Evolutionary conservation across 257 asterid genomes (phyloP).

Genomic region (Capsicum baccatum): DNA sequence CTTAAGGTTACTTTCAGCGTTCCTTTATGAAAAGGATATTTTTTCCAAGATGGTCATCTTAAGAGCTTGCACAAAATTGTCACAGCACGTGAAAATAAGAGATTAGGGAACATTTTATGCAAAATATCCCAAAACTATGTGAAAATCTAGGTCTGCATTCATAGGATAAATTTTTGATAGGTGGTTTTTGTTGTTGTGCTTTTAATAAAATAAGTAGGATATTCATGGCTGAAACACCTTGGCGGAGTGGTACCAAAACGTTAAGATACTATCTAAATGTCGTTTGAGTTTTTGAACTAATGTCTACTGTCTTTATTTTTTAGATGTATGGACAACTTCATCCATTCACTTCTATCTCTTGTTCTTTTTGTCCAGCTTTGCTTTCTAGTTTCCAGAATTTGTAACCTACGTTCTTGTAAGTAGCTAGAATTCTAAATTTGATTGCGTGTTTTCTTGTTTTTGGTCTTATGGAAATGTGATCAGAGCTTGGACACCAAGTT

Average conservation of each 20-base stretch:
- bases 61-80: conserved; percentile 2
- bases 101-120: not conserved
- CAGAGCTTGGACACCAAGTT: conserved; percentile 92
- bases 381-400: not conserved
- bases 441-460: not conserved
- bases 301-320: not conserved
- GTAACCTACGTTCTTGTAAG: not conserved
- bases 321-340: not conserved
- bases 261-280: not conserved
- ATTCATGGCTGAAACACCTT: not conserved
- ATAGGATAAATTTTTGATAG: not conserved
- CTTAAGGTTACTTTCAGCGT: conserved; percentile 3
- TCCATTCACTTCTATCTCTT: not conserved
- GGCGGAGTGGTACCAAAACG: not conserved
- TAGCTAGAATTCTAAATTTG: conserved; percentile 10
- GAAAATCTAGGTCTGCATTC: not conserved
- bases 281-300: not conserved
- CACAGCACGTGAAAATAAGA: not conserved
- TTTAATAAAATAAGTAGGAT: not conserved
- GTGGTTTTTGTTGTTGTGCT: conserved; percentile 6
- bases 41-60: not conserved
- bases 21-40: conserved; percentile 14
- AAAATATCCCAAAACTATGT: not conserved
- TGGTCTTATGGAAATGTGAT: not conserved
- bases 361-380: conserved; percentile 2